Conservation (phyloP, 73 alveolate genomes). For the Halteria grandinella region DNA sequence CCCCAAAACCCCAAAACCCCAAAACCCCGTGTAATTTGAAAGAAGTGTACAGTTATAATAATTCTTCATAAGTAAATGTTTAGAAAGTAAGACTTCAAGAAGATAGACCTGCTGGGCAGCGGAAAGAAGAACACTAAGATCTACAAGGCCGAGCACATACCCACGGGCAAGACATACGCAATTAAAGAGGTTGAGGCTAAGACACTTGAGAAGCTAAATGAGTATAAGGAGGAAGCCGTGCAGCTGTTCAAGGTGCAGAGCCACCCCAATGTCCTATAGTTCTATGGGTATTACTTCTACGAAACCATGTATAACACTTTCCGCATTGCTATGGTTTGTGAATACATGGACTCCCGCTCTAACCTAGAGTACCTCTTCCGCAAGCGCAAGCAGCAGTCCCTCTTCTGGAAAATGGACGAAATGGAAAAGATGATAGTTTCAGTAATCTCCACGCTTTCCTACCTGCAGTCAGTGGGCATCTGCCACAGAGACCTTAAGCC, state of each 20-base stretch:
- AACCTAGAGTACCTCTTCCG: conserved; percentile 92
- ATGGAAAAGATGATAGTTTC: conserved; percentile 87
- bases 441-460: conserved; percentile 71
- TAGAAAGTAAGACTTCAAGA: conserved; percentile 94
- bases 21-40: not conserved
- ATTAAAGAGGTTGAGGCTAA: conserved; percentile 97
- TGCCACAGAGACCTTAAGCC: conserved; percentile 90
- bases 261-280: conserved; percentile 92
- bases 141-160: conserved; percentile 89
- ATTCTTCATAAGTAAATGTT: no score
- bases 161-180: conserved; percentile 91
- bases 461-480: conserved; percentile 75
- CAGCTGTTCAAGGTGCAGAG: conserved; percentile 90
- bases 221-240: conserved; percentile 98
- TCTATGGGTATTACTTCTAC: conserved; percentile 95
- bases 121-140: conserved; percentile 96
- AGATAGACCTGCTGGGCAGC: conserved; percentile 92
- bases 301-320: conserved; percentile 96
- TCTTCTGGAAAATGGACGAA: conserved; percentile 89
- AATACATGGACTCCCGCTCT: conserved; percentile 89
- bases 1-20: conserved; percentile 38
- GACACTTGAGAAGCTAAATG: conserved; percentile 95
- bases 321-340: conserved; percentile 94
- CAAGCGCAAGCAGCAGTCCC: conserved; percentile 81
- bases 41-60: no score